Percentiles rank a stretch among this genome's conserved stretches.
phyloP scores from a whole-genome alignment of 164 flowering plant species.

The Magnolia officinalis region DNA sequence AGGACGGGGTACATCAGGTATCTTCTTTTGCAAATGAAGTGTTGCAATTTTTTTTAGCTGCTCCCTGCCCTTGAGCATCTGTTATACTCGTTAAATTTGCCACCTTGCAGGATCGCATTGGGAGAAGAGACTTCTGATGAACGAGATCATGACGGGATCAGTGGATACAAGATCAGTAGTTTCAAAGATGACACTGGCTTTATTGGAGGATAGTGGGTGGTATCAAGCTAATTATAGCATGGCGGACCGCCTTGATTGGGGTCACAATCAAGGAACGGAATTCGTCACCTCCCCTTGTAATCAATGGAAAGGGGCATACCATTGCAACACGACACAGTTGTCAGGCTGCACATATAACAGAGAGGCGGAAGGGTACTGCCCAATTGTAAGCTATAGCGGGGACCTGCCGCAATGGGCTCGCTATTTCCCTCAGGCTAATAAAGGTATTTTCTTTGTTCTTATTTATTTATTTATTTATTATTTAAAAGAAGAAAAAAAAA shows the following conservation, averaged over 20 bases:
- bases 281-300: slow-evolving; percentile 93
- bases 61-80: not conserved
- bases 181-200: slow-evolving; percentile 94
- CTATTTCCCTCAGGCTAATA: slow-evolving; percentile 91
- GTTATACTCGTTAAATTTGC: not conserved
- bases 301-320: slow-evolving; percentile 96
- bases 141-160: slow-evolving; percentile 99
- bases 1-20: slow-evolving; percentile 98
- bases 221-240: slow-evolving; percentile 92
- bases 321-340: slow-evolving; percentile 91
- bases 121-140: slow-evolving; percentile 99
- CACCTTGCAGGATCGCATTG: slow-evolving; percentile 85
- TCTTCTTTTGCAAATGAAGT: slow-evolving; percentile 7
- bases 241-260: slow-evolving; percentile 98
- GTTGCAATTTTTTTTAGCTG: not conserved
- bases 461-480: too few species aligned
- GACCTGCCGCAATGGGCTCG: slow-evolving; percentile 98
- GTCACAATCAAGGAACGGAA: slow-evolving; percentile 89
- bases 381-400: slow-evolving; percentile 81
- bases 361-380: slow-evolving; percentile 99
- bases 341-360: slow-evolving; percentile 98
- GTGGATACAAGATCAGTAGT: slow-evolving; percentile 99
- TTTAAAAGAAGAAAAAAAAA: too few species aligned
- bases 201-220: slow-evolving; percentile 99
- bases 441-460: slow-evolving; percentile 45